Conservation (phyloP, 345 rosid species). For the Melaleuca alternifolia region DNA sequence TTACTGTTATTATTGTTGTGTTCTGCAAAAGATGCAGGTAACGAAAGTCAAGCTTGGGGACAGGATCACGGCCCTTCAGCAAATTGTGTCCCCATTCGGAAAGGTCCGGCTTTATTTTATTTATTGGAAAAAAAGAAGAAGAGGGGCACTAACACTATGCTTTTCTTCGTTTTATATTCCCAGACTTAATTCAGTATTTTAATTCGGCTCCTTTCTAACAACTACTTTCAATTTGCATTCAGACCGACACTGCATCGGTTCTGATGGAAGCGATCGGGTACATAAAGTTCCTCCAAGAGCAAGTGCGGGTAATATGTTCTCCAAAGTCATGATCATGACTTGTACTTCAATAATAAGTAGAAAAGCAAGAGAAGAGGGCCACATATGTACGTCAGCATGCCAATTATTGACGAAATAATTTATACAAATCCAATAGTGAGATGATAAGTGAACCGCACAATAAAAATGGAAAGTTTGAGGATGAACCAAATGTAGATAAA, state of each 20-base stretch:
- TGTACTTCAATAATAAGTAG: neutral
- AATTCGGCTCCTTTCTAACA: neutral
- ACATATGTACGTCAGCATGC: neutral
- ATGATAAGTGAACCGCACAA: neutral
- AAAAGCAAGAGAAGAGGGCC: neutral
- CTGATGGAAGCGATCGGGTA: constrained; percentile 70
- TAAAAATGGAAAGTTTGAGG: neutral
- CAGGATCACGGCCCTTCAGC: constrained; percentile 83
- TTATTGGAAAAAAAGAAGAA: neutral
- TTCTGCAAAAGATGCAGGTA: constrained; percentile 28
- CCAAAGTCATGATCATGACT: neutral
- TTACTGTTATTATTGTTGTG: neutral
- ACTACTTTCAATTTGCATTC: constrained; percentile 7
- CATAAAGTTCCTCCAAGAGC: constrained; percentile 70
- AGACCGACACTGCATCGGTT: constrained; percentile 95
- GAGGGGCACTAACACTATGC: neutral
- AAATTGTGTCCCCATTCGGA: constrained; percentile 97
- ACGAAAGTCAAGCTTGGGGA: constrained; percentile 85
- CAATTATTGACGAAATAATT: neutral
- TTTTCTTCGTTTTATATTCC: neutral
- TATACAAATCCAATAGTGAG: neutral
- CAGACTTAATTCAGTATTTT: neutral
- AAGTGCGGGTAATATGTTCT: constrained; percentile 50
- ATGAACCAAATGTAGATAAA: neutral
- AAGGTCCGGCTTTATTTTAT: constrained; percentile 32